phyloP scores from a whole-genome alignment of 148 eudicot genomes.

The Rhododendron ovatum region DNA sequence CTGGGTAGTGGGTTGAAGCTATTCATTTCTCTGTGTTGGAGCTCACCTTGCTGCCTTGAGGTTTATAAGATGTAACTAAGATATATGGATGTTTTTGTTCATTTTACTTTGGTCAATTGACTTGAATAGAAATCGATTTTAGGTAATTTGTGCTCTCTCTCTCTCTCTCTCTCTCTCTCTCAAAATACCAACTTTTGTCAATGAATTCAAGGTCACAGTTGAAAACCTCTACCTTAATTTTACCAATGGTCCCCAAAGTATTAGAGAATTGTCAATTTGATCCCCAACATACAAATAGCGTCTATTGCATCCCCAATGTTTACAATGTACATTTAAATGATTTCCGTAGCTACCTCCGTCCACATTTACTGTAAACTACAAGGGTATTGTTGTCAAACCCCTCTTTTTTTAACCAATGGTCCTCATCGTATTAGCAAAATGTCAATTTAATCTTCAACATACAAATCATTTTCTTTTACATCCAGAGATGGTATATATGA shows the following conservation, averaged over 20 bases:
- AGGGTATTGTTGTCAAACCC: too few relatives aligned
- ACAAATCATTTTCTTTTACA: too few relatives aligned
- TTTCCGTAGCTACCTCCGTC: too few relatives aligned
- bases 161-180: neutral
- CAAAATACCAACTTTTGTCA: neutral
- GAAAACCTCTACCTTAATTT: neutral
- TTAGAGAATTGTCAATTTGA: too few relatives aligned
- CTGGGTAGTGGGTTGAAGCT: constrained; percentile 10
- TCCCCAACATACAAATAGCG: too few relatives aligned
- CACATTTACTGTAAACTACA: too few relatives aligned
- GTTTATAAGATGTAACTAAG: neutral
- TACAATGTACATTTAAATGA: too few relatives aligned
- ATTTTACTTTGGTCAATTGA: neutral
- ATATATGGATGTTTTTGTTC: neutral
- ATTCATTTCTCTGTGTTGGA: neutral
- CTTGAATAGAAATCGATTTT: neutral
- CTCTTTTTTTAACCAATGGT: too few relatives aligned
- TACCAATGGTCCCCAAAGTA: too few relatives aligned
- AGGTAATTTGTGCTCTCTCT: neutral
- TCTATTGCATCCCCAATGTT: too few relatives aligned
- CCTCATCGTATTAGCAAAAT: too few relatives aligned
- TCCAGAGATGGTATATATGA: neutral
- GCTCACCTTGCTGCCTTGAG: constrained; percentile 9
- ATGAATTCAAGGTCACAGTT: neutral
- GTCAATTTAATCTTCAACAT: too few relatives aligned